These are phyloP conservation scores for Picea mariana DNA, from an alignment of 83 land plant genomes.

Conservation along the genomic window DNA sequence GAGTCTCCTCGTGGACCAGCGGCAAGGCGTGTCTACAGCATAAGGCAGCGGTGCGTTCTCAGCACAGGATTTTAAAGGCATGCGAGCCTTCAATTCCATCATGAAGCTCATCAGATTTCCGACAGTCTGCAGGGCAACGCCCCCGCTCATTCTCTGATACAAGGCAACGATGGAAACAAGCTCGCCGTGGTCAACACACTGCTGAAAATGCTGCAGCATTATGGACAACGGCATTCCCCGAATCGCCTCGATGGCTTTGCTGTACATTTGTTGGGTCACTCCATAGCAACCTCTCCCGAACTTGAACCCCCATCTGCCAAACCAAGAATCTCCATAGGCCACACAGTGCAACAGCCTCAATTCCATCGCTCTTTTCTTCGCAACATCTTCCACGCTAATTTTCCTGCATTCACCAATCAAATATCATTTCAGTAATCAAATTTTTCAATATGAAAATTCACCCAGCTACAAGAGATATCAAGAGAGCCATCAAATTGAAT, in stretches of 20 bases:
- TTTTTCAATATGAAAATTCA: not conserved
- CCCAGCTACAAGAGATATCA: too few relatives aligned
- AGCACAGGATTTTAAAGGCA: slow-evolving; percentile 19
- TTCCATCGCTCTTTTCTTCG: slow-evolving; percentile 61
- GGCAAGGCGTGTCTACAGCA: slow-evolving; percentile 41
- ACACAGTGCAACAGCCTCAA: slow-evolving; percentile 74
- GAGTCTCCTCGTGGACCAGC: slow-evolving; percentile 87
- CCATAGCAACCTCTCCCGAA: slow-evolving; percentile 79
- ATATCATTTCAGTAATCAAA: not conserved
- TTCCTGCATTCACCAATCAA: slow-evolving; percentile 47
- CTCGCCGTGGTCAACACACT: slow-evolving; percentile 3
- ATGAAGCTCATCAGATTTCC: slow-evolving; percentile 74
- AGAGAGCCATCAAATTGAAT: too few relatives aligned
- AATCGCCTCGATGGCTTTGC: slow-evolving; percentile 56
- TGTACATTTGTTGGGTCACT: slow-evolving; percentile 46
- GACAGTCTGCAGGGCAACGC: slow-evolving; percentile 48
- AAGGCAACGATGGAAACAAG: slow-evolving; percentile 37
- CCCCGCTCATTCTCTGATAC: slow-evolving; percentile 43
- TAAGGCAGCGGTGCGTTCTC: not conserved
- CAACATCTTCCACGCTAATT: slow-evolving; percentile 73
- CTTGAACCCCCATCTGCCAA: slow-evolving; percentile 88
- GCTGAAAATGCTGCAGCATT: slow-evolving; percentile 32
- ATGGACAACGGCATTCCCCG: slow-evolving; percentile 54
- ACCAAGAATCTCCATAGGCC: slow-evolving; percentile 84
- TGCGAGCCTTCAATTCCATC: slow-evolving; percentile 53